A percentile compares a stretch with the other conserved stretches of the same genome.
Evolutionary conservation across 805 yeast genomes (phyloP).

Genomic region (Hanseniaspora taiwanica): DNA sequence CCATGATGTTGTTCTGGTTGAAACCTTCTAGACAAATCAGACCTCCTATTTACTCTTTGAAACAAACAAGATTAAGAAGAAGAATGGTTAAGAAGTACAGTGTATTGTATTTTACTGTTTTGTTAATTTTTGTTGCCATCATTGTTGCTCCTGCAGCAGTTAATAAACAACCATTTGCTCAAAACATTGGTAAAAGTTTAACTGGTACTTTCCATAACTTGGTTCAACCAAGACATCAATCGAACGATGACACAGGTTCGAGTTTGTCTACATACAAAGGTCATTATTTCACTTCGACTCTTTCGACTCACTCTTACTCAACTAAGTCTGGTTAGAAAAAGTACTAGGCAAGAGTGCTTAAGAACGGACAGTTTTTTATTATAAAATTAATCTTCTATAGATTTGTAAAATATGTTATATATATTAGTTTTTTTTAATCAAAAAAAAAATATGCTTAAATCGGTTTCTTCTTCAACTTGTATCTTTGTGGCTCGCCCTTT

Average conservation of each 20-base stretch:
- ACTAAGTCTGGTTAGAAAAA: too few species aligned
- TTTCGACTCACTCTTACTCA: slow-evolving; percentile 39
- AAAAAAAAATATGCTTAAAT: too few species aligned
- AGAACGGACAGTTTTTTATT: too few species aligned
- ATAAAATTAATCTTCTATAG: too few species aligned
- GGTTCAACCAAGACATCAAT: slow-evolving; percentile 77
- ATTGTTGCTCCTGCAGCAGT: slow-evolving; percentile 91
- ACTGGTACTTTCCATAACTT: slow-evolving; percentile 46
- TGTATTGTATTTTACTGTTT: slow-evolving; percentile 57
- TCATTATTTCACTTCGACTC: slow-evolving; percentile 35
- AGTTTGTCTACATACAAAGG: slow-evolving; percentile 21
- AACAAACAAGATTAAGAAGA: slow-evolving; percentile 91
- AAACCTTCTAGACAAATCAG: slow-evolving; percentile 93
- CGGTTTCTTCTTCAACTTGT: too few species aligned
- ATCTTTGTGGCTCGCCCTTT: too few species aligned
- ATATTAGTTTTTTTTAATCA: too few species aligned
- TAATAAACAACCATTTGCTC: slow-evolving; percentile 35
- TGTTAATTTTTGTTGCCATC: slow-evolving; percentile 58
- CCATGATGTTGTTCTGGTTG: slow-evolving; percentile 97
- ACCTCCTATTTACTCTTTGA: slow-evolving; percentile 93
- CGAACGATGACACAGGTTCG: slow-evolving; percentile 73
- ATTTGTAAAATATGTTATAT: too few species aligned
- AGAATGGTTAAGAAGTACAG: slow-evolving; percentile 95
- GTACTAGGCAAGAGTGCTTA: too few species aligned
- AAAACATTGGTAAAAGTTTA: slow-evolving; percentile 18